Evolutionary conservation across 1,284 basidiomycete species (phyloP).

Genomic region (Tylopilus sp.): DNA sequence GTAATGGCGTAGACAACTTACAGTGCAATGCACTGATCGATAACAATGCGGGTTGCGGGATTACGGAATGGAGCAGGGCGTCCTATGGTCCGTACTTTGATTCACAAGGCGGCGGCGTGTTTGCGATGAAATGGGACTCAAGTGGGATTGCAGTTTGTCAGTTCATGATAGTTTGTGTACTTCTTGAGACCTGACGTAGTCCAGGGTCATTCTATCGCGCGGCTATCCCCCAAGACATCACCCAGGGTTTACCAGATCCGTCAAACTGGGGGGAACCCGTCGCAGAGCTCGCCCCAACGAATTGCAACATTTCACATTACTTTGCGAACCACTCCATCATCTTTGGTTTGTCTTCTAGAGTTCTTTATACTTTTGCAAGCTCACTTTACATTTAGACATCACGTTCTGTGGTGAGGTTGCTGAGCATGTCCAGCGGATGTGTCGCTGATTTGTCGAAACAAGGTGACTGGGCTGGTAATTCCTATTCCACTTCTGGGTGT

Average conservation of each 20-base stretch:
- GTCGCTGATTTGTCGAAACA: constrained; percentile 11
- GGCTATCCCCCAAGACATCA: constrained; percentile 55
- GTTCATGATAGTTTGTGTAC: constrained; percentile 22
- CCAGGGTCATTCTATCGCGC: constrained; percentile 62
- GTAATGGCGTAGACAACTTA: constrained; percentile 38
- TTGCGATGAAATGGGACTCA: constrained; percentile 61
- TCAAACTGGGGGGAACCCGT: constrained; percentile 53
- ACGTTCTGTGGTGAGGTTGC: constrained; percentile 66
- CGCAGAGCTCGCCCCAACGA: constrained; percentile 44
- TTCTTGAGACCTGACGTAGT: constrained; percentile 10
- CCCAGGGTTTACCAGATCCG: constrained; percentile 43
- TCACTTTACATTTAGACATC: constrained; percentile 54
- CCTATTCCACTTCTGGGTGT: constrained; percentile 68
- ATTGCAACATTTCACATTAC: constrained; percentile 48
- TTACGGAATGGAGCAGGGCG: constrained; percentile 55
- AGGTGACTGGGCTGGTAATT: constrained; percentile 83
- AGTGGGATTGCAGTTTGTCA: constrained; percentile 56
- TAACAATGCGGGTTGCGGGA: constrained; percentile 55
- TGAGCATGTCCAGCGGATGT: neutral
- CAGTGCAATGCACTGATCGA: constrained; percentile 46
- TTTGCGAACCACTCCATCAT: constrained; percentile 66
- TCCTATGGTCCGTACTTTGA: constrained; percentile 63
- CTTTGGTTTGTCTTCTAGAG: constrained; percentile 43
- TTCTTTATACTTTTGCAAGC: constrained; percentile 4
- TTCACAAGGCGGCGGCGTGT: constrained; percentile 58